Base-by-base conservation (phyloP, 2,329 filamentous ascomycete species). In the Furcasterigmium sp. region DNA sequence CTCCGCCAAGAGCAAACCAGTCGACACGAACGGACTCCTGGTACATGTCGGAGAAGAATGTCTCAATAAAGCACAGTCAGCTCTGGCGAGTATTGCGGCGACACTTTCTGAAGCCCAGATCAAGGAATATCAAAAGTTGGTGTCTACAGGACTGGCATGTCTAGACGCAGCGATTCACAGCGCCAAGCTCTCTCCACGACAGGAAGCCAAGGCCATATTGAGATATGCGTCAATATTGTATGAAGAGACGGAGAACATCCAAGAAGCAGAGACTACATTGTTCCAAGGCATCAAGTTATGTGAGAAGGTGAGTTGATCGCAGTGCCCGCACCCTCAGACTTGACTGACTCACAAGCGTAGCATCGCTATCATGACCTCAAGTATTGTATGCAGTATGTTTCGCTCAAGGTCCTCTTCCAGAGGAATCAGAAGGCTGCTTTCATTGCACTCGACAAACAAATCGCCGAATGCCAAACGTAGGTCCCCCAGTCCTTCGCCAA, bases 11-110 rank as follows among this genome's bases (percentile, higher is more conserved):
- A 56, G 63, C 8, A 58, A 64, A 4, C 68, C 70, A 8, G 58
- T 70, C 8, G 76, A 80, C 44, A 74, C 72, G 1, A 67, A 77
- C 3, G 68, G 81, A 3, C 65, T 90, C 8, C 69, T 91, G 45
- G 69, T 88, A 8, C 77, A 76, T n/a, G 71, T 89, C 13, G 85
- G 85, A 3, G 85, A 91, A 53, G 85, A 91, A 51, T 89, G 86
- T 53, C 79, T 91, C 41, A 67, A 68, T 20, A 82, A 80, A 42
- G 87, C 87, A 14, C 78, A 83, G 46, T 61, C 63, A 2, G 70
- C 80, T 45, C 73, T 73, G 2, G 64, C 72, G 3, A 53, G 64
- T 2, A 61, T 80, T 3, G 72, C 76, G 15, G 63, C 65, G 15
- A 67, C 72, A 3, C 69, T 76, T 41, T 69, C 76, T 42, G 63